A percentile compares a stretch with the other conserved stretches of the same genome.
Conservation (phyloP, 2,329 filamentous ascomycete genomes). For the Ramichloridium luteum region DNA sequence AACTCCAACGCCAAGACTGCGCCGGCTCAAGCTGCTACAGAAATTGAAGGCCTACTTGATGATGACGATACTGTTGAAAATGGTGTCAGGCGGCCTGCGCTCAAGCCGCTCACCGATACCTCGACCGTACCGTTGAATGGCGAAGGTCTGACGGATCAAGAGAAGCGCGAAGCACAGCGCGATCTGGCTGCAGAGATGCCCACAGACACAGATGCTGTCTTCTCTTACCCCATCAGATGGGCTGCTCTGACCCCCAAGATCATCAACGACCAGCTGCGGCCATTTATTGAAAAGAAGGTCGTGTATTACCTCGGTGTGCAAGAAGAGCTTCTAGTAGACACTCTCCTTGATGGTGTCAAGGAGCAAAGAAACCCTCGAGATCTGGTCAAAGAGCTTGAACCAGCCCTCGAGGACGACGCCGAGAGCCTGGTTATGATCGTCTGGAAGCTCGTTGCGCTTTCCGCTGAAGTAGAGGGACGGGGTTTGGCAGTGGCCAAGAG, state of each 20-base stretch:
- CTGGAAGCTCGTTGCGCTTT: conserved; percentile 98
- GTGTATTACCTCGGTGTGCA: conserved; percentile 93
- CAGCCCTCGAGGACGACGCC: conserved; percentile 89
- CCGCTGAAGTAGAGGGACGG: conserved; percentile 84
- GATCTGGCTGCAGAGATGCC: conserved; percentile 85
- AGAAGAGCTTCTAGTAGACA: conserved; percentile 87
- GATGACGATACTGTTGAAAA: conserved; percentile 63
- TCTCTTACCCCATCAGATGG: conserved; percentile 91
- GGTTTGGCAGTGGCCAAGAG: conserved; percentile 49
- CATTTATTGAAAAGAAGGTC: conserved; percentile 97
- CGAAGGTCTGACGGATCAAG: conserved; percentile 69
- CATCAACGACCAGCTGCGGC: conserved; percentile 73
- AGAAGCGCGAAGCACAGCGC: conserved; percentile 68
- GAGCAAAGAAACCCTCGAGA: conserved; percentile 63
- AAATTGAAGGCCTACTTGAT: conserved; percentile 87
- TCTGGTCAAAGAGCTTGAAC: conserved; percentile 72
- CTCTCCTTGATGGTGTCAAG: conserved; percentile 76
- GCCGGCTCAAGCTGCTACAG: conserved; percentile 50
- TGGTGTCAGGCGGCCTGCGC: conserved; percentile 21
- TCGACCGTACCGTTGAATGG: conserved; percentile 60
- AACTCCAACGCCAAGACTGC: conserved; percentile 33
- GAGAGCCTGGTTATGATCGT: conserved; percentile 91
- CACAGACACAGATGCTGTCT: conserved; percentile 70
- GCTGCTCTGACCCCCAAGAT: conserved; percentile 72
- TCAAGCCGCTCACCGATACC: conserved; percentile 32